These are phyloP conservation scores for Przewalskia tangutica DNA, from an alignment of 257 asterid species.

Conservation along the genomic window DNA sequence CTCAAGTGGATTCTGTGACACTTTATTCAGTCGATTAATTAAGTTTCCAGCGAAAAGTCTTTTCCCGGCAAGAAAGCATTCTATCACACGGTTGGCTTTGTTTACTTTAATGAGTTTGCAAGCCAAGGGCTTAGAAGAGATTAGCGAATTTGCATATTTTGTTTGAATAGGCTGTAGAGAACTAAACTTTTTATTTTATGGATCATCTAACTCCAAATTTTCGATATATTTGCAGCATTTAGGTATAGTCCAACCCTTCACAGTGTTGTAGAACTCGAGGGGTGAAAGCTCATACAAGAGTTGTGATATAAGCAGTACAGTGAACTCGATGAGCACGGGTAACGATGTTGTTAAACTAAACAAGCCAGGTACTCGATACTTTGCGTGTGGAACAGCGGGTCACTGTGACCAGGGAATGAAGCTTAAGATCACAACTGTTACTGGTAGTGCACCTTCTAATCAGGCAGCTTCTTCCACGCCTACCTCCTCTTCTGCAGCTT, in stretches of 20 bases:
- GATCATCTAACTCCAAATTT: not conserved
- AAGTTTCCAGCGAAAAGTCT: too few species aligned
- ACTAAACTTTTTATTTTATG: too few species aligned
- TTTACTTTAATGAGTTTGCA: too few species aligned
- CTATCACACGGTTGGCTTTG: too few species aligned
- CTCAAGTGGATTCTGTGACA: not conserved
- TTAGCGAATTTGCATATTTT: too few species aligned
- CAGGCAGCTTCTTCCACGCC: slow-evolving; percentile 11
- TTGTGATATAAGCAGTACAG: slow-evolving; percentile 42
- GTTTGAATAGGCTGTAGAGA: not conserved
- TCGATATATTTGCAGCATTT: slow-evolving; percentile 27
- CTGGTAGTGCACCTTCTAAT: slow-evolving; percentile 25
- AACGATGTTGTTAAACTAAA: slow-evolving; percentile 48
- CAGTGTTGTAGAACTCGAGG: slow-evolving; percentile 50
- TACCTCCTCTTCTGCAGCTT: slow-evolving; percentile 18
- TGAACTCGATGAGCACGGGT: slow-evolving; percentile 42
- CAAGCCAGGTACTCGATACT: slow-evolving; percentile 61
- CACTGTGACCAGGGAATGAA: slow-evolving; percentile 78
- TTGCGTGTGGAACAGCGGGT: slow-evolving; percentile 77
- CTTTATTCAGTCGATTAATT: too few species aligned
- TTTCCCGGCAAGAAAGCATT: too few species aligned
- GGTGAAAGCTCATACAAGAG: slow-evolving; percentile 57
- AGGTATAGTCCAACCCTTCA: slow-evolving; percentile 65
- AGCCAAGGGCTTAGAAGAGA: too few species aligned
- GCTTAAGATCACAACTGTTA: slow-evolving; percentile 56